Percentiles rank a stretch among this genome's conserved stretches.
Evolutionary conservation across 106 monocot genomes (phyloP).

Genomic region (Dioscorea zingiberensis): DNA sequence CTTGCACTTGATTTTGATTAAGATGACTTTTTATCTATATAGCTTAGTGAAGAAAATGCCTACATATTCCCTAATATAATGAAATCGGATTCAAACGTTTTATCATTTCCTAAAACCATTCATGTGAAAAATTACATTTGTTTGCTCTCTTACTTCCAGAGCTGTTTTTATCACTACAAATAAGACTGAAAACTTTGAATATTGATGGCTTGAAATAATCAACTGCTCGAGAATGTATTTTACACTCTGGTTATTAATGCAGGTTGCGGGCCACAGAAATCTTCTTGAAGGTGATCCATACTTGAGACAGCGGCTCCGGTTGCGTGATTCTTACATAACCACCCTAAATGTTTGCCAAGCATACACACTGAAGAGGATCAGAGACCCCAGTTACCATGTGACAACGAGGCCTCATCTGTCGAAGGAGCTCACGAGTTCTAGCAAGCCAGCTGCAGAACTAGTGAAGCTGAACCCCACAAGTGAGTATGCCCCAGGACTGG

Average conservation of each 20-base stretch:
- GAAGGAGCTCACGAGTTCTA: slow-evolving; percentile 10
- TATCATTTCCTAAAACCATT: no score
- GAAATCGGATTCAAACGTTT: no score
- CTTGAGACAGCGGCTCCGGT: slow-evolving; percentile 47
- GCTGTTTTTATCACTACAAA: no score
- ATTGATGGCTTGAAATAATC: no score
- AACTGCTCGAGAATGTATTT: no score
- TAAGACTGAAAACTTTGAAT: not conserved
- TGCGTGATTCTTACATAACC: slow-evolving; percentile 48
- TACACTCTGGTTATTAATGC: not conserved
- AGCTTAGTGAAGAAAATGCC: no score
- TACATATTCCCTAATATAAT: no score
- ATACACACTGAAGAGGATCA: slow-evolving; percentile 47
- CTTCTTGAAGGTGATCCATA: slow-evolving; percentile 55
- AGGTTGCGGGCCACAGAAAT: slow-evolving; percentile 58
- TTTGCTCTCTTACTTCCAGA: no score
- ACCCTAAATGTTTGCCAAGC: slow-evolving; percentile 57
- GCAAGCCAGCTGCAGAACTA: slow-evolving; percentile 58
- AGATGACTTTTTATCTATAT: no score
- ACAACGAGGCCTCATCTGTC: slow-evolving; percentile 39
- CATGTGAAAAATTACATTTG: no score
- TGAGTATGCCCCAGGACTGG: slow-evolving; percentile 81
- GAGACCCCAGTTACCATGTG: slow-evolving; percentile 43
- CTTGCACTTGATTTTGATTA: no score
- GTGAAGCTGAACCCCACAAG: slow-evolving; percentile 85